These are phyloP conservation scores for Phyllosticta ampelicida DNA, from an alignment of 2,329 filamentous ascomycete genomes.

Conservation along the genomic window DNA sequence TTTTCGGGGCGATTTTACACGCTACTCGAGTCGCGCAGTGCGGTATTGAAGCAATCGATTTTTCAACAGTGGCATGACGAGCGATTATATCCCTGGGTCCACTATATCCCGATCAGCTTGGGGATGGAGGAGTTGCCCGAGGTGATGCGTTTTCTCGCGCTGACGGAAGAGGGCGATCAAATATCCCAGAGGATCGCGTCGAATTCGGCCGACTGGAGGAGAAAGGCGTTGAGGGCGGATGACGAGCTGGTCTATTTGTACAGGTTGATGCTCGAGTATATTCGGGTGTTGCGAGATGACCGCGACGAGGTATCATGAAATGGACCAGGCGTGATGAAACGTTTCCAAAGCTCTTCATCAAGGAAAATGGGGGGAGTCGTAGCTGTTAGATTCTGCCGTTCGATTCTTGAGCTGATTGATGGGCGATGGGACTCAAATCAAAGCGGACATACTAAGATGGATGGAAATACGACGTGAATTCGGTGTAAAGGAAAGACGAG, in stretches of 20 bases:
- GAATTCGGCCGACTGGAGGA: slow-evolving; percentile 15
- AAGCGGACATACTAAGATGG: too few relatives aligned
- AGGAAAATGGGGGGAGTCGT: not conserved
- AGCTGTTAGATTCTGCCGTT: not conserved
- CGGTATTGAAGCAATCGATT: slow-evolving; percentile 24
- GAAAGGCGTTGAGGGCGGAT: slow-evolving; percentile 14
- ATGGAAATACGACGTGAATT: too few relatives aligned
- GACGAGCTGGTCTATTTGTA: slow-evolving; percentile 17
- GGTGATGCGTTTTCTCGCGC: slow-evolving; percentile 12
- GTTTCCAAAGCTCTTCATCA: not conserved
- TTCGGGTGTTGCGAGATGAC: slow-evolving; percentile 12
- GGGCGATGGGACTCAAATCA: too few relatives aligned
- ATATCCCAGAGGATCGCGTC: slow-evolving; percentile 16
- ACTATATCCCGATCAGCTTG: slow-evolving; percentile 23
- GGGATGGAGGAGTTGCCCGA: slow-evolving; percentile 17
- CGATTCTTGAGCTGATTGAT: too few relatives aligned
- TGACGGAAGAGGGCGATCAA: slow-evolving; percentile 11
- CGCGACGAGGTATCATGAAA: slow-evolving; percentile 1
- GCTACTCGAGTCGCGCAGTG: slow-evolving; percentile 11
- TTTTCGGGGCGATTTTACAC: slow-evolving; percentile 16
- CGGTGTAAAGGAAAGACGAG: too few relatives aligned
- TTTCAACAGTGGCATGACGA: slow-evolving; percentile 29
- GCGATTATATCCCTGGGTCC: slow-evolving; percentile 25
- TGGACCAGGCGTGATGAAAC: too few relatives aligned
- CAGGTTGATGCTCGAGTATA: slow-evolving; percentile 16